Evolutionary conservation across 495 filamentous ascomycete genomes (phyloP).

Genomic region (Penicillium samsonianum): DNA sequence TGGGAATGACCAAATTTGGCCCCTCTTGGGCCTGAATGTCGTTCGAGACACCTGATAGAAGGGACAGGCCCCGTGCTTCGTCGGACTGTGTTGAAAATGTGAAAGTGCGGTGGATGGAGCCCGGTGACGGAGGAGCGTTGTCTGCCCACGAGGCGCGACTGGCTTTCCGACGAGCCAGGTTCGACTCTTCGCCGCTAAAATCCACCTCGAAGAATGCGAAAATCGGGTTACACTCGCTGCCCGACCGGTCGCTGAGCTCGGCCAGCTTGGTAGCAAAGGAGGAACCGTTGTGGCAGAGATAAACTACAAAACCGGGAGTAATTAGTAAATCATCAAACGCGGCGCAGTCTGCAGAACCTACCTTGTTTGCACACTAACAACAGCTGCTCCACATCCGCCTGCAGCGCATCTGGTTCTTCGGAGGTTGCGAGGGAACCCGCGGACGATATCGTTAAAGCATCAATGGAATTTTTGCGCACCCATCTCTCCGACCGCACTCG

Average conservation of each 20-base stretch:
- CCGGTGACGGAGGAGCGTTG: constrained; percentile 34
- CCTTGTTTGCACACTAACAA: constrained; percentile 56
- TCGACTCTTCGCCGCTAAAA: constrained; percentile 33
- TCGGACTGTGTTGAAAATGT: constrained; percentile 52
- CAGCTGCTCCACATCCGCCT: constrained; percentile 49
- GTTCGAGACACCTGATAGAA: constrained; percentile 67
- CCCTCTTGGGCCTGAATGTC: constrained; percentile 70
- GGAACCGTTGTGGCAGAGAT: constrained; percentile 67
- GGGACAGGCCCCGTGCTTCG: constrained; percentile 64
- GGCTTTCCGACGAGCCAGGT: constrained; percentile 39
- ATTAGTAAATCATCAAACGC: constrained; percentile 13
- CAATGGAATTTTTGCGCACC: constrained; percentile 47
- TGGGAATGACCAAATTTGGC: constrained; percentile 72
- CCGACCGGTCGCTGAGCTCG: constrained; percentile 64
- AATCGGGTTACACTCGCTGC: constrained; percentile 65
- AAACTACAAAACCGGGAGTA: constrained; percentile 50
- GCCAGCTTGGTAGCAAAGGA: constrained; percentile 70
- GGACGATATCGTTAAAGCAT: constrained; percentile 28
- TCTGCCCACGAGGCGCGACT: constrained; percentile 43
- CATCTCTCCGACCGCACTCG: constrained; percentile 64
- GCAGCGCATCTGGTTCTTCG: constrained; percentile 53
- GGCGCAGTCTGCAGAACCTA: constrained; percentile 33
- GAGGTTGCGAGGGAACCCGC: constrained; percentile 31
- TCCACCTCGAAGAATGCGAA: constrained; percentile 75
- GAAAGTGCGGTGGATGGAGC: constrained; percentile 43